Conservation (phyloP, 495 filamentous ascomycete genomes). For the Aspergillus funiculosus region DNA sequence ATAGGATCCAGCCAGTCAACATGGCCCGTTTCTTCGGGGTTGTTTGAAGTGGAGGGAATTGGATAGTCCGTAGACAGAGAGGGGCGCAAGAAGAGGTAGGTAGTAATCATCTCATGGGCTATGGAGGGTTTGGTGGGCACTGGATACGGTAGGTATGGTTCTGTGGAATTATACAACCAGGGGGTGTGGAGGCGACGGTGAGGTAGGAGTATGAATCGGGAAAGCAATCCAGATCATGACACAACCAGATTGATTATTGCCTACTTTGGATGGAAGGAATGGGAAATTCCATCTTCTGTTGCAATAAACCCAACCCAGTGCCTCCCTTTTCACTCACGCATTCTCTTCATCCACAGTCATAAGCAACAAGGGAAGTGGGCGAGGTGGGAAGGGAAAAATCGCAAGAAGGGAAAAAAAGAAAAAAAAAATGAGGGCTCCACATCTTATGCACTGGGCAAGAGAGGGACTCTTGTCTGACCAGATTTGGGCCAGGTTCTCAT, state of each 20-base stretch:
- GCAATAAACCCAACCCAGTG: constrained; percentile 5
- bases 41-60: constrained; percentile 7
- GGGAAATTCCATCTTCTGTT: constrained; percentile 12
- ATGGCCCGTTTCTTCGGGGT: constrained; percentile 4
- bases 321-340: background rate
- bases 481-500: background rate
- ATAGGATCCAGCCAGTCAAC: constrained; percentile 8
- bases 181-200: too few relatives aligned
- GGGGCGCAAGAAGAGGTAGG: too few relatives aligned
- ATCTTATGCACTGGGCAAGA: constrained; percentile 5
- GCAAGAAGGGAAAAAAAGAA: constrained; percentile 5
- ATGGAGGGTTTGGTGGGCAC: background rate
- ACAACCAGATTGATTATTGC: constrained; percentile 1
- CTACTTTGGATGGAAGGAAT: constrained; percentile 3
- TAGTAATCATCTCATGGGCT: too few relatives aligned
- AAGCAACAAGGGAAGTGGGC: background rate
- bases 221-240: constrained; percentile 16
- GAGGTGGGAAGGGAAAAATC: background rate
- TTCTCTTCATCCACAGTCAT: background rate
- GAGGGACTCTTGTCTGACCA: constrained; percentile 3
- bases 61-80: background rate
- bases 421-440: constrained; percentile 7
- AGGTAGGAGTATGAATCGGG: too few relatives aligned
- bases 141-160: constrained; percentile 8
- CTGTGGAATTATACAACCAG: constrained; percentile 4